A percentile compares a stretch with the other conserved stretches of the same genome.
Conservation (phyloP, 164 flowering plant species). For the Aristolochia contorta region DNA sequence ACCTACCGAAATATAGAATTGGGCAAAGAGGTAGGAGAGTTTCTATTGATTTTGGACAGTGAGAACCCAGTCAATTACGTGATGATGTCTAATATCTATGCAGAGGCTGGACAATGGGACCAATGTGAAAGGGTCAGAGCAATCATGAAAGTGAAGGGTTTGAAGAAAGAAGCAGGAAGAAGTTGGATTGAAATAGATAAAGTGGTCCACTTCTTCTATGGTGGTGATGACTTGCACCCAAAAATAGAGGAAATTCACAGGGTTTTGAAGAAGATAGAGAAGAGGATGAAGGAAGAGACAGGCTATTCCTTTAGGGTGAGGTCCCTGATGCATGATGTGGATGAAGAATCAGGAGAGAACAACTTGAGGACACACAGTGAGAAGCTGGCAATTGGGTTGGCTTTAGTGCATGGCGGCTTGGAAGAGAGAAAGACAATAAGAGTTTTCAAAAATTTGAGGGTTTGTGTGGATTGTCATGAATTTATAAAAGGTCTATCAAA, state of each 20-base stretch:
- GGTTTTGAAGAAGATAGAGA: slow-evolving; percentile 45
- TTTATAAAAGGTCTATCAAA: slow-evolving; percentile 61
- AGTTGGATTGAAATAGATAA: slow-evolving; percentile 79
- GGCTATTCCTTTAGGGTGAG: slow-evolving; percentile 38
- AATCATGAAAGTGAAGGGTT: slow-evolving; percentile 39
- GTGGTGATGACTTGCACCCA: slow-evolving; percentile 62
- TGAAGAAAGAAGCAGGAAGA: slow-evolving; percentile 64
- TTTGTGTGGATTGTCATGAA: slow-evolving; percentile 77
- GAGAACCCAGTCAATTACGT: slow-evolving; percentile 67
- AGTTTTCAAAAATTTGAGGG: slow-evolving; percentile 64
- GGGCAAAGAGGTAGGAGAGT: slow-evolving; percentile 56
- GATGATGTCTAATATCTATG: slow-evolving; percentile 62
- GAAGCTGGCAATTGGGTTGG: slow-evolving; percentile 70
- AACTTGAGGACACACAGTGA: slow-evolving; percentile 69
- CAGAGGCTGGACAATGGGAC: slow-evolving; percentile 56
- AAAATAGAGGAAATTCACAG: slow-evolving; percentile 28
- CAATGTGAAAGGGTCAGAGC: slow-evolving; percentile 46
- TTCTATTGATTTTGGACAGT: slow-evolving; percentile 47
- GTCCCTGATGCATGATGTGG: slow-evolving; percentile 56
- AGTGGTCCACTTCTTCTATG: slow-evolving; percentile 52
- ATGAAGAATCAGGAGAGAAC: slow-evolving; percentile 63
- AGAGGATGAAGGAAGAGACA: slow-evolving; percentile 46
- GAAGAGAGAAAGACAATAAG: slow-evolving; percentile 31
- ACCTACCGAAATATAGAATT: slow-evolving; percentile 53
- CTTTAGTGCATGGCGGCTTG: slow-evolving; percentile 31